phyloP scores from a whole-genome alignment of 495 filamentous ascomycete genomes.

The Aspergillus haitiensis region DNA sequence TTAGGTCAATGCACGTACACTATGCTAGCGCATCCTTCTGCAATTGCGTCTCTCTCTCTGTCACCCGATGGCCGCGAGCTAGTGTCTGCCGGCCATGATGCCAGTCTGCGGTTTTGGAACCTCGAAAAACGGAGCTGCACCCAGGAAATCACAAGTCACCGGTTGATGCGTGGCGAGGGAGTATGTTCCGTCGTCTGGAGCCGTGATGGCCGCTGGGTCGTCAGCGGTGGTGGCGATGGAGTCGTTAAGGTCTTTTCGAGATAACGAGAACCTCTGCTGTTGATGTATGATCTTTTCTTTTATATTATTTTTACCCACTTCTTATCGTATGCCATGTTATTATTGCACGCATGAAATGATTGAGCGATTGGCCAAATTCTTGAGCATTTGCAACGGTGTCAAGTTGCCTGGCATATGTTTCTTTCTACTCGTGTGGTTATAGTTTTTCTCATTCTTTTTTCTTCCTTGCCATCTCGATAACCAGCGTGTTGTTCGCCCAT shows the following conservation, averaged over 20 bases:
- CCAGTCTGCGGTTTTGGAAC: conserved; percentile 94
- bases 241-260: conserved; percentile 92
- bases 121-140: conserved; percentile 91
- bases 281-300: conserved; percentile 41
- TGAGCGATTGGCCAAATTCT: conserved; percentile 45
- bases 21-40: conserved; percentile 93
- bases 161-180: conserved; percentile 91
- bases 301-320: conserved; percentile 20
- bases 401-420: conserved; percentile 41
- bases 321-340: conserved; percentile 31
- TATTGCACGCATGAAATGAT: conserved; percentile 44
- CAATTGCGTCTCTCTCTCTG: conserved; percentile 86
- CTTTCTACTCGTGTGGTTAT: conserved; percentile 37
- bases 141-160: conserved; percentile 88
- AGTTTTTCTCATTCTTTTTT: conserved; percentile 30
- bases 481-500: conserved; percentile 1
- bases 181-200: conserved; percentile 93
- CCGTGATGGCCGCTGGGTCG: conserved; percentile 89
- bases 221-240: conserved; percentile 93
- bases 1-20: conserved; percentile 98
- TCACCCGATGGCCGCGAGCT: conserved; percentile 92
- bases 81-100: conserved; percentile 94
- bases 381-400: conserved; percentile 49
- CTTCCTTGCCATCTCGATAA: background rate
- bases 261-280: conserved; percentile 36